Percentiles rank a stretch among this genome's conserved stretches.
These are phyloP conservation scores for Russula sp. DNA, from an alignment of 768 basidiomycete genomes.

Conservation along the genomic window DNA sequence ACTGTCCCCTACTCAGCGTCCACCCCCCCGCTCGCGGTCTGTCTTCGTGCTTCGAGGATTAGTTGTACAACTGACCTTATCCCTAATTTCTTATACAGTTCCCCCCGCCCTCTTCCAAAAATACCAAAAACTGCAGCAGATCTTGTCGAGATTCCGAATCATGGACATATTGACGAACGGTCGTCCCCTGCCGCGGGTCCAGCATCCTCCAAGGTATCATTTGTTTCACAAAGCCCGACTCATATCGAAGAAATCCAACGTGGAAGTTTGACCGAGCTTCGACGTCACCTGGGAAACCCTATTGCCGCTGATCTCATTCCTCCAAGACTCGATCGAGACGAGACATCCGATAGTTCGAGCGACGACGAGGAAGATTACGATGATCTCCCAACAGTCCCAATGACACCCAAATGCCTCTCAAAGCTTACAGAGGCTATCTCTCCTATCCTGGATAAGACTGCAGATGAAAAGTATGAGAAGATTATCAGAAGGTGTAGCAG, in stretches of 20 bases:
- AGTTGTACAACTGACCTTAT: neutral
- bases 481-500: slow-evolving; percentile 24
- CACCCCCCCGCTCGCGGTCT: neutral
- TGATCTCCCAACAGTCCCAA: neutral
- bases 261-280: slow-evolving; percentile 25
- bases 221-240: neutral
- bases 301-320: slow-evolving; percentile 26
- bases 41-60: neutral
- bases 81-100: neutral
- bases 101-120: slow-evolving; percentile 10
- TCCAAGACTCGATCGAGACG: slow-evolving; percentile 17
- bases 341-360: neutral
- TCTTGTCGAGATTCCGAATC: neutral
- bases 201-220: neutral
- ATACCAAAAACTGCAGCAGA: neutral
- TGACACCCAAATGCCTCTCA: neutral
- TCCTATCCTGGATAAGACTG: neutral
- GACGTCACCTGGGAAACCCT: slow-evolving; percentile 30
- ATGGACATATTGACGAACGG: neutral
- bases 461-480: neutral
- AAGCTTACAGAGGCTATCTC: neutral
- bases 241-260: slow-evolving; percentile 4
- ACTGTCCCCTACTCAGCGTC: neutral
- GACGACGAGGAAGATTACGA: neutral
- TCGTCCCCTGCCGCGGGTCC: neutral